These are phyloP conservation scores for Aspergillus neotritici DNA, from an alignment of 2,329 filamentous ascomycete species.

Conservation along the genomic window DNA sequence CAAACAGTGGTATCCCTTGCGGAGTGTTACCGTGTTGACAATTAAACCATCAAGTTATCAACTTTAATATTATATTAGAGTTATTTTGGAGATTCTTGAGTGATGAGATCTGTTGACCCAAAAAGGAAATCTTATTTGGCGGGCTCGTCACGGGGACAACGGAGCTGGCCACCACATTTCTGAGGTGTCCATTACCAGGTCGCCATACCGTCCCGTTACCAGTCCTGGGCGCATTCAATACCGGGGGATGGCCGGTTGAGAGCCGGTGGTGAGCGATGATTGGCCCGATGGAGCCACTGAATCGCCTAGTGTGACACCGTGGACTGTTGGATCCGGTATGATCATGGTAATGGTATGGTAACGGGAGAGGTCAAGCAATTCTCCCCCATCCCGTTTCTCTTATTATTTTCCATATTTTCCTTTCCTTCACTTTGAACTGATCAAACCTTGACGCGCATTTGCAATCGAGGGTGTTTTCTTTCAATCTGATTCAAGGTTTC, in stretches of 20 bases:
- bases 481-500: background rate
- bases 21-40: too few species aligned
- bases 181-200: constrained; percentile 12
- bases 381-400: background rate
- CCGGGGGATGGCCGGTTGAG: constrained; percentile 13
- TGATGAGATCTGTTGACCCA: too few species aligned
- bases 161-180: constrained; percentile 1
- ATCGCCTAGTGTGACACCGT: constrained; percentile 9
- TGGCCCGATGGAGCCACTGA: background rate
- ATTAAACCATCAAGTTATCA: too few species aligned
- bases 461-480: constrained; percentile 7
- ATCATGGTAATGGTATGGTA: background rate
- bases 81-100: too few species aligned
- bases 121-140: background rate
- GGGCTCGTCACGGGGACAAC: constrained; percentile 12
- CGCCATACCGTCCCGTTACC: constrained; percentile 7
- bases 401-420: constrained; percentile 11
- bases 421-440: constrained; percentile 11
- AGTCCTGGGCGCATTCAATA: constrained; percentile 8
- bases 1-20: too few species aligned
- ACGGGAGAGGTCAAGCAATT: background rate
- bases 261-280: constrained; percentile 6
- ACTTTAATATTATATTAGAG: too few species aligned
- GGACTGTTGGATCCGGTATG: background rate
- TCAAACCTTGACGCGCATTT: constrained; percentile 5